Conservation (phyloP, 1,284 basidiomycete genomes). For the Coniophora puteana region DNA sequence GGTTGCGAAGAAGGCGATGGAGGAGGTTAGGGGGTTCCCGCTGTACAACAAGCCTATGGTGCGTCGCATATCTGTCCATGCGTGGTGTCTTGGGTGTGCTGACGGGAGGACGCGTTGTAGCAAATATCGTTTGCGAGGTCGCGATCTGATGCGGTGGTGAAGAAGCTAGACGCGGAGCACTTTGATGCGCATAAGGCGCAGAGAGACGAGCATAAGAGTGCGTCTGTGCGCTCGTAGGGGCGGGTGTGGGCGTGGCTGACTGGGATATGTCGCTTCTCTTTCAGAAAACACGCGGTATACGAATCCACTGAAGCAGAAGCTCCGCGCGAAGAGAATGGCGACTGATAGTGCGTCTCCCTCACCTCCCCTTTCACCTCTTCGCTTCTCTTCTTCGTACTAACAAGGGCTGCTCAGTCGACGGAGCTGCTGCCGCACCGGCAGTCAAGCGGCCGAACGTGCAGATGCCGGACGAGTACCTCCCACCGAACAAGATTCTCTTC, state of each 20-base stretch:
- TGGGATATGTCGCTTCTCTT: too few relatives aligned
- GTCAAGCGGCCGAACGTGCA: slow-evolving; percentile 81
- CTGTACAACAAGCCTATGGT: slow-evolving; percentile 97
- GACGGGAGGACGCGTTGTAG: slow-evolving; percentile 37
- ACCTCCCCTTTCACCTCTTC: slow-evolving; percentile 6
- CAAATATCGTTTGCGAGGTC: slow-evolving; percentile 92
- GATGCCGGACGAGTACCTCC: slow-evolving; percentile 99
- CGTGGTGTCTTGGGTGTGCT: slow-evolving; percentile 6
- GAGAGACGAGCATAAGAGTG: slow-evolving; percentile 83
- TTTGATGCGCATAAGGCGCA: slow-evolving; percentile 75
- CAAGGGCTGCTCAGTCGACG: slow-evolving; percentile 55
- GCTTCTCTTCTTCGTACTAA: slow-evolving; percentile 3
- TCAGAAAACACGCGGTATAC: slow-evolving; percentile 77
- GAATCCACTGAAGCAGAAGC: slow-evolving; percentile 85
- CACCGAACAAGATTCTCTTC: slow-evolving; percentile 99
- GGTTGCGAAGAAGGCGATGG: slow-evolving; percentile 82
- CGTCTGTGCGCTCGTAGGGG: too few relatives aligned
- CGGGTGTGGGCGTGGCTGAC: too few relatives aligned
- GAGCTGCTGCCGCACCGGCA: slow-evolving; percentile 57
- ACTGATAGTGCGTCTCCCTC: slow-evolving; percentile 56
- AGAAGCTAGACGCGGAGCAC: slow-evolving; percentile 59
- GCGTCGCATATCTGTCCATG: slow-evolving; percentile 17
- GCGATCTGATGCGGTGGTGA: slow-evolving; percentile 87
- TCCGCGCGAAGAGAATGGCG: slow-evolving; percentile 75
- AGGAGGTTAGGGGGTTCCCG: slow-evolving; percentile 92